Base-by-base conservation (phyloP, 768 basidiomycete species). In the Leccinum incarnatum region DNA sequence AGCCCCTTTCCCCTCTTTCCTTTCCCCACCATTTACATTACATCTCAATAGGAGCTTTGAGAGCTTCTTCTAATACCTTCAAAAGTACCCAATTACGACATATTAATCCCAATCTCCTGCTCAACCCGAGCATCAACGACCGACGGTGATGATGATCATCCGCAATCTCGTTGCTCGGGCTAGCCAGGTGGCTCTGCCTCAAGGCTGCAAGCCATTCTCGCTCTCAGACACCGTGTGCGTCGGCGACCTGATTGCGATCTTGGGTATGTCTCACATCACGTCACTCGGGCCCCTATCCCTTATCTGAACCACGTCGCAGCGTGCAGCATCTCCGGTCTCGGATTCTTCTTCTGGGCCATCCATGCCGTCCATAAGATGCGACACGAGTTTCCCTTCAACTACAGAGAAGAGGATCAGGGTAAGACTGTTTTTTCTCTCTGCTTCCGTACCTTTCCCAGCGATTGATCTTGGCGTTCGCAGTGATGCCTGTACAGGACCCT, bases 361-460 rank as follows among this genome's bases (percentile, higher is more conserved):
- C 67, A 68, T 15, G 67, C 60, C 0, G 27, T 68, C 25, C 62
- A 55, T 19, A 68, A 69, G 56, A 69, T 65, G 60, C 34, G 58
- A 42, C 14, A 56, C 37, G 14, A 56, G 4, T 55, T 40, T n/a
- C 62, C 61, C 5, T 65, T 64, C 51, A 45, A 53, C 52, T 9
- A 47, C 14, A 7, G 10, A 7, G 2, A 4, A 1, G 55, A 59
- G 17, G 36, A 56, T 5, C 50, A 57, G 9, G 55, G 68, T 60
- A 23, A 45, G 29, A n/a, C 36, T 37, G 7, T 0, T 15, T 3
- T 37, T 2, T 25, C 25, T 25, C 36, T 37, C 36, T 37, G 36
- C 6, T 55, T n/a, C 30, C 2, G 5, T 21, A 14, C 3, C 9
- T 23, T 19, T 30, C 2, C 29, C 19, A 19, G 12, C 15, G 10